phyloP scores from a whole-genome alignment of 2,329 filamentous ascomycete genomes.

The Venturiaceae sp. region DNA sequence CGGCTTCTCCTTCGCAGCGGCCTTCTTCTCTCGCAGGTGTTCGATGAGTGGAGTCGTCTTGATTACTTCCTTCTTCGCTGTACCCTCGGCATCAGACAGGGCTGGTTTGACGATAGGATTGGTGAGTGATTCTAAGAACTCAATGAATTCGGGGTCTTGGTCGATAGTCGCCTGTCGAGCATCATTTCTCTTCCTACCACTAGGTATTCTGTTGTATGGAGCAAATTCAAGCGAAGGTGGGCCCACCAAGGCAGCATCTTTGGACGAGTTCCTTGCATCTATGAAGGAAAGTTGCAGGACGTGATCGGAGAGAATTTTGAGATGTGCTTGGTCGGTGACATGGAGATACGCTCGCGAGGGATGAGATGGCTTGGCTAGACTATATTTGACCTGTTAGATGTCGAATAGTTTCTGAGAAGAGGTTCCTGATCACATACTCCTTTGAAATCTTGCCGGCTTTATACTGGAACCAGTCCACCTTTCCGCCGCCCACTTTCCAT shows the following conservation, averaged over 20 bases:
- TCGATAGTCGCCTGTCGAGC: constrained; percentile 89
- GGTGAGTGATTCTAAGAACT: constrained; percentile 79
- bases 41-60: constrained; percentile 85
- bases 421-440: constrained; percentile 56
- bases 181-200: constrained; percentile 65
- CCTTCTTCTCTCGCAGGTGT: constrained; percentile 85
- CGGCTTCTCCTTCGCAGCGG: constrained; percentile 45
- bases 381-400: constrained; percentile 23
- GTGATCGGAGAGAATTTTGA: constrained; percentile 57
- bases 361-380: constrained; percentile 73
- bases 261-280: constrained; percentile 70
- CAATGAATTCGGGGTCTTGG: constrained; percentile 91
- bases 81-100: constrained; percentile 22
- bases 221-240: constrained; percentile 75
- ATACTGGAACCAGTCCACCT: constrained; percentile 75
- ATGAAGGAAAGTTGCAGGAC: constrained; percentile 64
- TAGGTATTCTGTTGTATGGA: constrained; percentile 73
- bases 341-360: constrained; percentile 78
- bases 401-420: background rate
- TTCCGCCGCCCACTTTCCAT: constrained; percentile 73
- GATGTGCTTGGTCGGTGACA: constrained; percentile 59
- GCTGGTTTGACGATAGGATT: constrained; percentile 54
- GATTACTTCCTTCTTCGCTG: constrained; percentile 50
- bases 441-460: constrained; percentile 67
- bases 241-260: constrained; percentile 62